Evolutionary conservation across 768 basidiomycete species (phyloP), one percentile per base, ranked within the genome.

Genomic region (Mycena albidolilacea): DNA sequence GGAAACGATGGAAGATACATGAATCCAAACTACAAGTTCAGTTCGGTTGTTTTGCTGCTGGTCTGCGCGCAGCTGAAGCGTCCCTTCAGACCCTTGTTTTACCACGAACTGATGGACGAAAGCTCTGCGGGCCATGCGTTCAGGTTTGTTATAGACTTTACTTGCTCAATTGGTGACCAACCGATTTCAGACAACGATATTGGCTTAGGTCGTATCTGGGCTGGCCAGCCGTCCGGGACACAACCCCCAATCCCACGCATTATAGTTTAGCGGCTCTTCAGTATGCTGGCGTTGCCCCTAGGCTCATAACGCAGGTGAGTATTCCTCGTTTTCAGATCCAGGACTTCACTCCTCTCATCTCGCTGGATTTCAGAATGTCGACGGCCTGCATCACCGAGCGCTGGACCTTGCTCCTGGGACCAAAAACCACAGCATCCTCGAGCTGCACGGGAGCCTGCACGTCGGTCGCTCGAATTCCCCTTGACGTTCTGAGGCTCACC

Each of bases 351-450:
- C 10, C 11, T 62, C 9, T 23, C 38, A 46, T 30, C 50, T 37
- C 21, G 60, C 43, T 41, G 59, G 46, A 19, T 7, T n/a, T 30
- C 38, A 93, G 86, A 95, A 95, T 76, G 97, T 99, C n/a, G 97
- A 99, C 78, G 97, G 96, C 2, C 89, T 99, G 7, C 97, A 98
- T 78, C 91, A 91, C 64, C 95, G 95, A 82, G 94, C 95, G 9
- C 82, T 94, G 21, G 69, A 81, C 44, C 82, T 83, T 76, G 78
- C 61, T 74, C 81, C 50, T 79, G 86, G 88, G 71, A 84, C 81
- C 82, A 82, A 79, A 72, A 82, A 80, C 79, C 78, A 75, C 80
- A 82, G 77, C 35, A 91, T 96, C 55, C 84, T 98, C 30, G 95
- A 97, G 79, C 88, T 98, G 9, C 97, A 98, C 80, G 97, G 97